These are phyloP conservation scores for Geosmithia flava DNA, from an alignment of 2,329 filamentous ascomycete genomes.

Conservation along the genomic window DNA sequence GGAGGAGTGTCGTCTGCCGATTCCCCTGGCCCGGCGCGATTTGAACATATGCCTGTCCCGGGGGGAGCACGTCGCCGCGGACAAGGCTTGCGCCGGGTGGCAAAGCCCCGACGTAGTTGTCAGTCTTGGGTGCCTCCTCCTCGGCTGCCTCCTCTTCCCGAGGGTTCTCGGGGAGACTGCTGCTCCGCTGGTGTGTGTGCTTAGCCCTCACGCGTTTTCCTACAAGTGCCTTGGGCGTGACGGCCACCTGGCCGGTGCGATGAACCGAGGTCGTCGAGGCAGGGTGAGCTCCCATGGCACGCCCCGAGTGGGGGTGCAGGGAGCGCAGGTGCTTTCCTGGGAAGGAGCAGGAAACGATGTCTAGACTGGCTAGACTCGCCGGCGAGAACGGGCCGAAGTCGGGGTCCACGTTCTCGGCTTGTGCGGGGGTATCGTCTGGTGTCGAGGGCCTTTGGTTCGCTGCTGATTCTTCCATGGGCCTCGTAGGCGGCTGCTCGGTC, in stretches of 20 bases:
- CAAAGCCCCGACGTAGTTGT: slow-evolving; percentile 46
- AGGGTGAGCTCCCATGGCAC: slow-evolving; percentile 41
- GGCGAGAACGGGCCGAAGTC: slow-evolving; percentile 28
- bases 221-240: slow-evolving; percentile 43
- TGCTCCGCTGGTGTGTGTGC: slow-evolving; percentile 66
- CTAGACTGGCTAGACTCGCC: slow-evolving; percentile 44
- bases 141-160: slow-evolving; percentile 54
- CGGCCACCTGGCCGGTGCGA: slow-evolving; percentile 38
- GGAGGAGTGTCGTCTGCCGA: slow-evolving; percentile 41
- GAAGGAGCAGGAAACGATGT: slow-evolving; percentile 52
- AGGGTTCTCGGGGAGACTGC: slow-evolving; percentile 70
- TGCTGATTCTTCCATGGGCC: slow-evolving; percentile 32
- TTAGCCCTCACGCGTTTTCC: slow-evolving; percentile 47
- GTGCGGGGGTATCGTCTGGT: slow-evolving; percentile 36
- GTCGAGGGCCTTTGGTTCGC: slow-evolving; percentile 32
- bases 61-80: slow-evolving; percentile 73
- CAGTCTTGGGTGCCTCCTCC: slow-evolving; percentile 36
- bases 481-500: slow-evolving; percentile 31
- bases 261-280: slow-evolving; percentile 37
- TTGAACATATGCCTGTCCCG: slow-evolving; percentile 70
- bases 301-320: slow-evolving; percentile 22
- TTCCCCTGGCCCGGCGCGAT: slow-evolving; percentile 30
- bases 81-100: slow-evolving; percentile 76
- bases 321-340: slow-evolving; percentile 36
- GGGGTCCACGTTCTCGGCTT: slow-evolving; percentile 9